Base-by-base conservation (phyloP, 1,139 yeast genomes). In the Diutina scorzettiae region DNA sequence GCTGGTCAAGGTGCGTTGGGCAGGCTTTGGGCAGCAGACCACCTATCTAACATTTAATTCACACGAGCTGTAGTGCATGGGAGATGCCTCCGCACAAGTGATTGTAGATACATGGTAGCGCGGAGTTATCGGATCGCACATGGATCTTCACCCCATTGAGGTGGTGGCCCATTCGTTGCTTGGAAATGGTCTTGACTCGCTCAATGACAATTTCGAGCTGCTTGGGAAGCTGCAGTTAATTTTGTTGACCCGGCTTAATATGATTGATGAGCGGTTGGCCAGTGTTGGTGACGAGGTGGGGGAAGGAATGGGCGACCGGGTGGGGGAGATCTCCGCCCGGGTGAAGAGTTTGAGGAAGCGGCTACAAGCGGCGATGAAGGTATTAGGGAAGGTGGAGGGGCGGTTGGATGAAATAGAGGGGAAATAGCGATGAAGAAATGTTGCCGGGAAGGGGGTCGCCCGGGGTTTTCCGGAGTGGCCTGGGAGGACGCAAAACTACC, bases 191-290 rank as follows among this genome's bases (percentile, higher is more conserved):
- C 56, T 77, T 8, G 82, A 77, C 40, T 60, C 56, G 4, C 57
- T 77, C 24, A 68, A 71, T 46, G 71, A 70, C 40, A 71, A 71
- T 47, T 63, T 77, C 37, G 73, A 72, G 48, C 70, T 68, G 51
- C 56, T 77, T 29, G 70, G 72, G 51, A 78, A 75, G 46, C 73
- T 81, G 1, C 83, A 77, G 48, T 57, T 72, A 36, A 72, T 76
- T 1, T 58, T 77, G 0, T 58, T 73, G 3, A 67, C 78, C 0
- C 59, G 80, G 30, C 52, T 77, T 36, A 63, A 61, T 46, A 59
- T 60, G 23, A 59, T 74, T 9, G 74, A 73, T 48, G 57, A 55
- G 16, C 56, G 68, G 28, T 53, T 72, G 14, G 42, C 43, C 3
- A 43, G 47, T n/a, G 57, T 66, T 28, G 54, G 58, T 42, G 46